phyloP scores from a whole-genome alignment of 805 yeast species.

The Wickerhamiella brachini region DNA sequence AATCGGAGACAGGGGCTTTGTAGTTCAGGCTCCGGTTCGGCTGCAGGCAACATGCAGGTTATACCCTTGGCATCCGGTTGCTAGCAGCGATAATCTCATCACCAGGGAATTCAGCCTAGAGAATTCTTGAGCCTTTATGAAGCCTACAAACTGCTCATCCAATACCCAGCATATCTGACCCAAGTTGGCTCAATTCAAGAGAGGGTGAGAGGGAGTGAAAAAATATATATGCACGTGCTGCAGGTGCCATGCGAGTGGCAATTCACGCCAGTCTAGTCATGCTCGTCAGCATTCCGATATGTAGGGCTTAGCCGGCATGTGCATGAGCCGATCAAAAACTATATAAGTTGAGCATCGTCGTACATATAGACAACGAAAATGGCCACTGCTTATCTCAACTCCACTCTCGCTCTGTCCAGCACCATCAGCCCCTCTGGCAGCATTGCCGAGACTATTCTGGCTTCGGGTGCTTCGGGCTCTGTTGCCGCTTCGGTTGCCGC shows the following conservation, averaged over 20 bases:
- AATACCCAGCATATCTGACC: no score
- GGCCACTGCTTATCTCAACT: neutral
- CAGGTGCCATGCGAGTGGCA: neutral
- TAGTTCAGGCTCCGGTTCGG: neutral
- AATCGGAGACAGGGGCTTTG: neutral
- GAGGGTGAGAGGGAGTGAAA: neutral
- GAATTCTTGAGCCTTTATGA: no score
- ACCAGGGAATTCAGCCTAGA: neutral
- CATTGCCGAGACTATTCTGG: neutral
- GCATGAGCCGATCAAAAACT: neutral
- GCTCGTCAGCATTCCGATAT: neutral
- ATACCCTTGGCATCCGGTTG: neutral
- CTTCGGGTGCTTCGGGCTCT: neutral
- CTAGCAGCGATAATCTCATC: neutral
- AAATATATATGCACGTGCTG: neutral
- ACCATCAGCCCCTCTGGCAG: no score
- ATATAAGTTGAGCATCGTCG: neutral
- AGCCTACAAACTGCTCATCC: no score
- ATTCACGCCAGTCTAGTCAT: neutral
- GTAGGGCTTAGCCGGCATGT: neutral
- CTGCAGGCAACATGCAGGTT: neutral
- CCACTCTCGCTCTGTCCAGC: neutral
- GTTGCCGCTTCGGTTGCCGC: neutral
- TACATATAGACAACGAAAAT: no score
- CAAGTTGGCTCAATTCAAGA: no score